Evolutionary conservation across 2,329 filamentous ascomycete genomes (phyloP), one percentile per base, ranked within the genome.

Genomic region (Cladosporium sp.): DNA sequence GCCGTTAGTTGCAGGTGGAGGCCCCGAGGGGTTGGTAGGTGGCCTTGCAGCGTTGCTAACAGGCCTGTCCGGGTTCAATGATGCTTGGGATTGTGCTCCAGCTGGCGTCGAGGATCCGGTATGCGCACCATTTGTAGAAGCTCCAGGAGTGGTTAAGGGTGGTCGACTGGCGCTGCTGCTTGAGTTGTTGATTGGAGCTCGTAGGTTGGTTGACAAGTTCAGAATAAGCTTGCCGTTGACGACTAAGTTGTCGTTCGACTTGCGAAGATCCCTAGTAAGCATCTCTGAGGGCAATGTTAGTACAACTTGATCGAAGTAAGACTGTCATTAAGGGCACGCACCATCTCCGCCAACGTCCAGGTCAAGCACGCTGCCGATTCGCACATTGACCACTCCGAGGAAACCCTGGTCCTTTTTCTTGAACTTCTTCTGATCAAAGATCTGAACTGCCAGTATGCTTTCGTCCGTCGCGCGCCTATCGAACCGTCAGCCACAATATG

Each of bases 351-450:
- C 91, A 58, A 90, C 85, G 62, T 90, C 87, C 64, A 99, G 79
- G 72, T 97, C 93, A 66, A 99, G 91, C 37, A 94, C 89, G 80
- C 95, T 92, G 67, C 94, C 94, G 65, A 99, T 88, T 59, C 92
- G 88, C 67, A 99, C 89, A 73, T 99, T 99, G 70, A 99, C 97
- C 56, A 99, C 94, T 58, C 94, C 94, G 6, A 99, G 81, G 71
- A 99, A 99, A 8, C 94, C 94, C 74, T 99, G 94, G 68, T 99
- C 94, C 91, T 97, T 99, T 85, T 99, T 99, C 82, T 99, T 99
- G 79, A 99, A 99, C 78, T 99, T 99, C 80, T 97, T 97, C 77
- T 99, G 94, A 75, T 99, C 94, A 72, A 99, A 99, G 56, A 99
- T 96, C 73, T 99, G 94, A 47, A 99, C 92, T 7, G 94, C 94